Base-by-base conservation (phyloP, 1,284 basidiomycete species). In the Hypsizygus ulmarius region DNA sequence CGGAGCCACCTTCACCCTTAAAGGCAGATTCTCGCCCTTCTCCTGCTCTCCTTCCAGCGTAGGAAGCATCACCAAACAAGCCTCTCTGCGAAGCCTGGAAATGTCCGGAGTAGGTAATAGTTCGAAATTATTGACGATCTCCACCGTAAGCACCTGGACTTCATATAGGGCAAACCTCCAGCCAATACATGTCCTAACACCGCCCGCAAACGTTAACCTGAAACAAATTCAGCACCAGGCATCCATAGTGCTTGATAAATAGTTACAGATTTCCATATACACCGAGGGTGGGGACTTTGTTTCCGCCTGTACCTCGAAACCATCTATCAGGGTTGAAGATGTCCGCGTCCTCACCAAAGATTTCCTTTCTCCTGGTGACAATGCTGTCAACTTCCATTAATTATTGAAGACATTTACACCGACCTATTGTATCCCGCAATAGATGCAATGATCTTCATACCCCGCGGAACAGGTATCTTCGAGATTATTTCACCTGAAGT, bases 271-370 rank as follows among this genome's bases (percentile, higher is more conserved):
- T 78, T 3, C 72, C 73, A 57, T 75, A 78, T 3, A 81, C 74
- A 8, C 79, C 77, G 7, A 78, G 55, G 3, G 65, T 69, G 5
- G 71, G 69, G 11, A 69, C 68, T 51, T 69, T 71, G 59, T 69
- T 71, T 50, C 72, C 69, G 14, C 63, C 60, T 8, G 63, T 55
- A 10, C 66, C 62, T 34, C 67, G 66, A n/a, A 81, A 57, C 75
- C 77, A 81, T 40, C 79, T 65, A 38, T 77, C 72, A 2, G 79
- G 79, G 49, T 77, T 75, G 60, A 74, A 81, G 21, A 62, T 59
- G 45, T 78, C 62, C 3, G 78, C 77, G 52, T 81, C 77, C 32
- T 72, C 65, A 6, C 79, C 79, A 60, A 77, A 82, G 28, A 79
- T 54, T 15, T 73, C 69, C 49, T 69, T 70, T 49, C 74, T 72